These are phyloP conservation scores for Ophiostoma novo-ulmi DNA, from an alignment of 2,329 filamentous ascomycete species.

Conservation along the genomic window DNA sequence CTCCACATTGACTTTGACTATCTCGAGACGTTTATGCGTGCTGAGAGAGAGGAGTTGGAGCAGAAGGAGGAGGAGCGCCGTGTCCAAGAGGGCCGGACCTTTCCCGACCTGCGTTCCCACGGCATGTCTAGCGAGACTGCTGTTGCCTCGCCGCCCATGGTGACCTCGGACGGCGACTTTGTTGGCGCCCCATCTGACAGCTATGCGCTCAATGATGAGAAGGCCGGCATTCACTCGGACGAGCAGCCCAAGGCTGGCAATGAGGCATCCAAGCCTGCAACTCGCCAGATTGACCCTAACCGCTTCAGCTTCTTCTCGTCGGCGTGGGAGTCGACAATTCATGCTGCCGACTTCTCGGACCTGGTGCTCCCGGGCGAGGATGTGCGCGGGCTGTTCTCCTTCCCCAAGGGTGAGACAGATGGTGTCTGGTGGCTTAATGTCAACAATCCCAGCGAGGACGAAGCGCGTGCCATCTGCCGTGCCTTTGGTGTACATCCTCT, in stretches of 20 bases:
- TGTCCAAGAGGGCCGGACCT: slow-evolving; percentile 47
- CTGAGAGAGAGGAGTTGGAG: slow-evolving; percentile 46
- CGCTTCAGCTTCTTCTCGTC: slow-evolving; percentile 97
- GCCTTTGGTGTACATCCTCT: slow-evolving; percentile 94
- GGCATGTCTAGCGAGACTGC: slow-evolving; percentile 30
- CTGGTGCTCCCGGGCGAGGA: slow-evolving; percentile 84
- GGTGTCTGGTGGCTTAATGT: slow-evolving; percentile 99
- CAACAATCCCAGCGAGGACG: slow-evolving; percentile 81
- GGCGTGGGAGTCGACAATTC: slow-evolving; percentile 86
- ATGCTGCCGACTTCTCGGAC: slow-evolving; percentile 82
- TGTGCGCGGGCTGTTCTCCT: slow-evolving; percentile 76
- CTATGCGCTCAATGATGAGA: slow-evolving; percentile 45
- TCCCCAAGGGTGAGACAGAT: slow-evolving; percentile 57
- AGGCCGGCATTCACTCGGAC: slow-evolving; percentile 30
- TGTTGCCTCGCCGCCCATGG: slow-evolving; percentile 36
- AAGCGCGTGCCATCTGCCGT: slow-evolving; percentile 81
- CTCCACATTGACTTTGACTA: slow-evolving; percentile 89
- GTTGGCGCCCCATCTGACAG: slow-evolving; percentile 44
- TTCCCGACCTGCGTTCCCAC: slow-evolving; percentile 55
- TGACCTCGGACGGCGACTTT: slow-evolving; percentile 54
- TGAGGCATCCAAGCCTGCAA: slow-evolving; percentile 20
- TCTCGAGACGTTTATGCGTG: slow-evolving; percentile 81
- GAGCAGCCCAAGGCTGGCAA: slow-evolving; percentile 44
- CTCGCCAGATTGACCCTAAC: slow-evolving; percentile 56
- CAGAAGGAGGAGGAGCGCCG: slow-evolving; percentile 50